phyloP scores from a whole-genome alignment of 441 rosid genomes.

The Gossypium lobatum region DNA sequence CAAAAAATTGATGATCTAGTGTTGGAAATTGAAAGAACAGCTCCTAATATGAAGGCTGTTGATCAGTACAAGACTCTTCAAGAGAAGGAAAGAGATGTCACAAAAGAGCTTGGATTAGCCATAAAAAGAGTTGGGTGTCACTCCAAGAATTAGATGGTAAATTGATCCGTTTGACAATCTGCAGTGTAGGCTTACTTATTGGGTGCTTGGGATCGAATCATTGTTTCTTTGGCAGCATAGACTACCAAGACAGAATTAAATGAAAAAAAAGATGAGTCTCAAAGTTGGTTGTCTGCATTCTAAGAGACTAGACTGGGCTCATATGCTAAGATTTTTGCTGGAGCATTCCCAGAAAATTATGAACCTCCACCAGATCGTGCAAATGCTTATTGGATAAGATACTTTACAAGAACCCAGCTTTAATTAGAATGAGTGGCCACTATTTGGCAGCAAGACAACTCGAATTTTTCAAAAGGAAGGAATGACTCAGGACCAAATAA shows the following conservation, averaged over 20 bases:
- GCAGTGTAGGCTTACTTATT: slow-evolving; percentile 95
- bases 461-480: slow-evolving; percentile 78
- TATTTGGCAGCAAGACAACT: slow-evolving; percentile 95
- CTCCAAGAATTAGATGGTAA: slow-evolving; percentile 99
- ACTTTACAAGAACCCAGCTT: slow-evolving; percentile 89
- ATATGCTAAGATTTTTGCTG: slow-evolving; percentile 90
- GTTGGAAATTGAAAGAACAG: slow-evolving; percentile 82
- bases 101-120: slow-evolving; percentile 78
- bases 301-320: slow-evolving; percentile 89
- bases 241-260: slow-evolving; percentile 89
- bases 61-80: slow-evolving; percentile 85
- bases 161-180: slow-evolving; percentile 99
- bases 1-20: slow-evolving; percentile 67
- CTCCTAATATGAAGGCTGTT: slow-evolving; percentile 93
- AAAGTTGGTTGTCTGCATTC: slow-evolving; percentile 96
- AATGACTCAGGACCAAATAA: slow-evolving; percentile 62
- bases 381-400: slow-evolving; percentile 98
- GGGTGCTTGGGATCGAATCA: slow-evolving; percentile 95
- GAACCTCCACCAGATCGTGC: slow-evolving; percentile 94
- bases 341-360: slow-evolving; percentile 89
- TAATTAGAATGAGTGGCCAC: slow-evolving; percentile 93
- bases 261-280: slow-evolving; percentile 82
- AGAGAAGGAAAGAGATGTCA: slow-evolving; percentile 75
- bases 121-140: slow-evolving; percentile 80
- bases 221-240: slow-evolving; percentile 87